Evolutionary conservation across 148 eudicot species (phyloP).

Genomic region (Rhododendron kiyosumense): DNA sequence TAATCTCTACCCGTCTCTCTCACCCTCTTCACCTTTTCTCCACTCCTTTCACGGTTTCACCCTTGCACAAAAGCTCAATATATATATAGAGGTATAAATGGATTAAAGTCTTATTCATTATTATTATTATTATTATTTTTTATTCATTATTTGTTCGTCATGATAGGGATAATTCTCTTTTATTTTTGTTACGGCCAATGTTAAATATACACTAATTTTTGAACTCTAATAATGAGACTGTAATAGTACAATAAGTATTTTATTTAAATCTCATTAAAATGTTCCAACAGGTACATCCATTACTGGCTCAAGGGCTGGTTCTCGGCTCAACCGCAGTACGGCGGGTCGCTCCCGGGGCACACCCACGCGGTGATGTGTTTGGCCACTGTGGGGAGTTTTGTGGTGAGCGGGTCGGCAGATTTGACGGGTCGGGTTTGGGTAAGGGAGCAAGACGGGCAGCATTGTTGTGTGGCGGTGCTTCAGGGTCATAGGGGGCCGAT

Average conservation of each 20-base stretch:
- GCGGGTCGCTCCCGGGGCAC: constrained; percentile 37
- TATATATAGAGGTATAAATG: too few species aligned
- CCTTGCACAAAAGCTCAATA: too few species aligned
- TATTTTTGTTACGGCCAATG: too few species aligned
- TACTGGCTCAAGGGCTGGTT: constrained; percentile 38
- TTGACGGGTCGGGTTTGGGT: constrained; percentile 33
- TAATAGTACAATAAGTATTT: not conserved
- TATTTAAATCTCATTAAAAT: not conserved
- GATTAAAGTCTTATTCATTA: too few species aligned
- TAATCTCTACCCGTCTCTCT: too few species aligned
- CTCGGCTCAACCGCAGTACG: constrained; percentile 33
- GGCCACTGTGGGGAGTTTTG: constrained; percentile 17
- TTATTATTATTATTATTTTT: too few species aligned
- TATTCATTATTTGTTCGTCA: too few species aligned
- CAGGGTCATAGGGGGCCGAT: constrained; percentile 42
- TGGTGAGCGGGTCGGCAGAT: constrained; percentile 42
- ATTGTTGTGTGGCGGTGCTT: constrained; percentile 27
- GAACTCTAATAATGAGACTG: too few species aligned
- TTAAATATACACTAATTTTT: too few species aligned
- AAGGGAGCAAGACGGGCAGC: constrained; percentile 30
- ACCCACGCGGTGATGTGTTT: constrained; percentile 44
- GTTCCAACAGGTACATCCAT: constrained; percentile 22
- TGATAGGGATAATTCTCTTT: too few species aligned
- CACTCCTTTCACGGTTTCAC: too few species aligned
- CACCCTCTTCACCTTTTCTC: too few species aligned